Evolutionary conservation across 805 yeast genomes (phyloP).

Genomic region (Starmerella bacillaris): DNA sequence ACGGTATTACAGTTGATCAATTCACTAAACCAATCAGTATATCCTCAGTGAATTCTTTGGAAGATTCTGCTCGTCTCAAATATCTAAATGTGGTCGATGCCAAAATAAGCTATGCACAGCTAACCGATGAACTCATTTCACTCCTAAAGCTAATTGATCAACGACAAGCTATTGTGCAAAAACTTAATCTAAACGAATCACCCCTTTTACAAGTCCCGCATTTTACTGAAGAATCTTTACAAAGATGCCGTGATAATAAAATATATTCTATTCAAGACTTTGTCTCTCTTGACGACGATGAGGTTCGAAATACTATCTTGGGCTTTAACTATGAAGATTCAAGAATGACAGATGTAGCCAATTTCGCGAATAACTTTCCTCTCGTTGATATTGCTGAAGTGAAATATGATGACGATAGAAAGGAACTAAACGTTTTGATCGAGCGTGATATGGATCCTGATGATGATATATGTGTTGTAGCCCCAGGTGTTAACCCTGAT

Average conservation of each 20-base stretch:
- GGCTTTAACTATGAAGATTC: slow-evolving; percentile 30
- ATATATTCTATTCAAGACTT: slow-evolving; percentile 67
- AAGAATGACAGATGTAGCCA: slow-evolving; percentile 47
- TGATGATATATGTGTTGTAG: slow-evolving; percentile 33
- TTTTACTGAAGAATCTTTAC: slow-evolving; percentile 32
- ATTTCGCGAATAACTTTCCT: slow-evolving; percentile 80
- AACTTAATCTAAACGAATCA: slow-evolving; percentile 62
- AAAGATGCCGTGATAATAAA: slow-evolving; percentile 33
- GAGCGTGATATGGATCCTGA: slow-evolving; percentile 49
- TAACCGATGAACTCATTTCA: neutral
- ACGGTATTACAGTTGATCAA: slow-evolving; percentile 35
- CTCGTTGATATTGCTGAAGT: slow-evolving; percentile 52
- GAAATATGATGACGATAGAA: slow-evolving; percentile 33
- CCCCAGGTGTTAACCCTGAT: neutral
- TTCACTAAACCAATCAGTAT: neutral
- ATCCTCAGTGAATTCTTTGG: slow-evolving; percentile 18
- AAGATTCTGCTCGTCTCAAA: slow-evolving; percentile 40
- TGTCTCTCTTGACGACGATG: slow-evolving; percentile 54
- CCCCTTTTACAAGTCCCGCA: slow-evolving; percentile 70
- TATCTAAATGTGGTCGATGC: slow-evolving; percentile 35
- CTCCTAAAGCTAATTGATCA: slow-evolving; percentile 61
- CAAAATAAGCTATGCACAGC: slow-evolving; percentile 37
- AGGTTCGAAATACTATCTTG: slow-evolving; percentile 38
- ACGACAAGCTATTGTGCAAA: slow-evolving; percentile 76
- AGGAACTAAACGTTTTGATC: slow-evolving; percentile 25